Base-by-base conservation (phyloP, 257 asterid genomes). In the Solanum chmielewskii region DNA sequence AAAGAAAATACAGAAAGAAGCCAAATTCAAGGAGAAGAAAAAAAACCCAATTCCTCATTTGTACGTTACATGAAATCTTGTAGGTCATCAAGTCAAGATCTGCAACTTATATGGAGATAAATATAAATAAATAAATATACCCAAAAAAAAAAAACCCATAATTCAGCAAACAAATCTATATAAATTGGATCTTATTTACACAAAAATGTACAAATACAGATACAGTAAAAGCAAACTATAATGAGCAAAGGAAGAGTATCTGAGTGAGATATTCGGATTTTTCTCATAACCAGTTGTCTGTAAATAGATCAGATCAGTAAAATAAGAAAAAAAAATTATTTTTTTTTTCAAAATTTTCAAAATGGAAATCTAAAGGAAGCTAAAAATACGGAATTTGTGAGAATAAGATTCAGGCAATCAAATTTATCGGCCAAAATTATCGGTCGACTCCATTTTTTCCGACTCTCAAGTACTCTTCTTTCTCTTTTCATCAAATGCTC, bases 361-460 rank as follows among this genome's bases (percentile, higher is more conserved):
- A 75, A 27, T 75, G 59, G 37, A 76, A 76, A 76, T 76, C 83
- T 42, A 42, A 42, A 76, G n/a, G 37, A 27, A 76, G 60, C 83
- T 42, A n/a, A 7, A 88, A 90, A 91, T 84, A 93, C 88, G 87
- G 88, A 14, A 21, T 6, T 39, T 39, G 49, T 73, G 29, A 73
- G 80, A 73, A 16, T 35, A 21, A 73, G 5, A 20, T 71, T 71
- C n/a, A 71, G 78, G 42, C 42, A 86, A 83, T 90, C 94, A 89
- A 92, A 91, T 90, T 91, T 88, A 75, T 91, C 91, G 94, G 93
- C 95, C 94, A 85, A 90, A 90, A 89, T 91, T 92, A 89, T 90
- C 92, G 94, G 91, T 90, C 89, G 88, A 88, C 90, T 86, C 90
- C 81, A 90, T 87, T 84, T 91, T 87, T 84, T 86, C 92, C 90